A percentile compares a stretch with the other conserved stretches of the same genome.
phyloP scores from a whole-genome alignment of 176 grass and related monocot species.

The Eremochloa ophiuroides region DNA sequence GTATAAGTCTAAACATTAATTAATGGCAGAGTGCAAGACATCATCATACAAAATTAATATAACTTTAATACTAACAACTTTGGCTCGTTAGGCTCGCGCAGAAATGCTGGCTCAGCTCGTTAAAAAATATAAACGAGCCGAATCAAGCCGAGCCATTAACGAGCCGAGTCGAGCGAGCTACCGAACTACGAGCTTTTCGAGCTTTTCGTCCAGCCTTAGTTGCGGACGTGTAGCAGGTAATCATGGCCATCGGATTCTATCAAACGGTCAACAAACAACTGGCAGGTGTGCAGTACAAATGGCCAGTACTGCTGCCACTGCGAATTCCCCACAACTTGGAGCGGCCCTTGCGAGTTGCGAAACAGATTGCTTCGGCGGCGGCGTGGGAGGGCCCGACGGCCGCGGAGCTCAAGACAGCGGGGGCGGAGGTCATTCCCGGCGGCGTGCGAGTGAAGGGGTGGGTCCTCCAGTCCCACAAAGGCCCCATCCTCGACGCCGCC shows the following conservation, averaged over 20 bases:
- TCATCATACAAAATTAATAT: no score
- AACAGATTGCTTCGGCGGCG: slow-evolving; percentile 42
- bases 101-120: no score
- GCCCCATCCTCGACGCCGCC: slow-evolving; percentile 72
- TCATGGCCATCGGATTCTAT: neutral
- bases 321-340: neutral
- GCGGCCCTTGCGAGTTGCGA: neutral
- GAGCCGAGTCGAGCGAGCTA: no score
- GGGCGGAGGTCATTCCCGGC: slow-evolving; percentile 49
- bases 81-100: no score
- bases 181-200: no score
- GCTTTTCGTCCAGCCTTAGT: no score
- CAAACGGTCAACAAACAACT: neutral
- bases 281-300: neutral
- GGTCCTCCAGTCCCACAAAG: slow-evolving; percentile 66
- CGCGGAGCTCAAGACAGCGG: slow-evolving; percentile 65
- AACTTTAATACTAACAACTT: no score
- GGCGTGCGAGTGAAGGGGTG: slow-evolving; percentile 71
- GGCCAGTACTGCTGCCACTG: neutral
- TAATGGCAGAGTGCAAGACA: no score
- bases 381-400: slow-evolving; percentile 67
- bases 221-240: neutral
- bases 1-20: no score
- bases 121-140: no score
- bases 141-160: no score